Evolutionary conservation across 257 asterid species (phyloP), one percentile per base, ranked within the genome.

Genomic region (Linaria vulgaris): DNA sequence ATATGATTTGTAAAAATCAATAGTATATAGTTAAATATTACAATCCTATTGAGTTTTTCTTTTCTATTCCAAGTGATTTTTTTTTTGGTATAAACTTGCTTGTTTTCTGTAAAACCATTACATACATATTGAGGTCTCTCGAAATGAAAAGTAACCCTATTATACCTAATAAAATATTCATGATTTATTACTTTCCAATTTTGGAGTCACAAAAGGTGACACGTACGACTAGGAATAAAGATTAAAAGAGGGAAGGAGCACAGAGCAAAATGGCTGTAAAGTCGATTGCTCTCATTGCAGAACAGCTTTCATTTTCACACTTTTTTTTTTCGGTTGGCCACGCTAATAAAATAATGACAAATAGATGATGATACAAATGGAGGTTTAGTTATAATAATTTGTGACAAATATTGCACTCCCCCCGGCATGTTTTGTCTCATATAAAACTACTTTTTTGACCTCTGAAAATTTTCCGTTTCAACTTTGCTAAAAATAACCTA

Each of bases 181-280:
- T 34, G 11, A 3, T 34, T 34, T 34, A 34, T 34, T 34, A 7
- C 11, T 34, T 34, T 34, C 41, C 41, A 34, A 34, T 34, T 34
- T 34, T 34, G 9, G 41, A 34, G 41, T 34, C 41, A 34, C 9
- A 34, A 34, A 34, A 34, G n/a, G 41, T 34, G 41, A 34, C 41
- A 34, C 41, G 41, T 11, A 34, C 41, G 41, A 34, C 41, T 34
- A 8, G 49, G 49, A 14, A 72, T 61, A 66, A 67, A 53, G 21
- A 52, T 22, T 39, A n/a, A 50, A 72, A 72, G 46, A 61, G 73
- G 61, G 56, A 63, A 22, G 57, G 61, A 48, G 20, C 50, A 61
- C 61, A 73, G 51, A 16, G 56, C 22, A 71, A 47, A 70, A 63
- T 51, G 68, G 76, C 67, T 75, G 79, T 73, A 70, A 74, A 74